Evolutionary conservation across 176 grass and related monocot species (phyloP).

Genomic region (Poa annua): DNA sequence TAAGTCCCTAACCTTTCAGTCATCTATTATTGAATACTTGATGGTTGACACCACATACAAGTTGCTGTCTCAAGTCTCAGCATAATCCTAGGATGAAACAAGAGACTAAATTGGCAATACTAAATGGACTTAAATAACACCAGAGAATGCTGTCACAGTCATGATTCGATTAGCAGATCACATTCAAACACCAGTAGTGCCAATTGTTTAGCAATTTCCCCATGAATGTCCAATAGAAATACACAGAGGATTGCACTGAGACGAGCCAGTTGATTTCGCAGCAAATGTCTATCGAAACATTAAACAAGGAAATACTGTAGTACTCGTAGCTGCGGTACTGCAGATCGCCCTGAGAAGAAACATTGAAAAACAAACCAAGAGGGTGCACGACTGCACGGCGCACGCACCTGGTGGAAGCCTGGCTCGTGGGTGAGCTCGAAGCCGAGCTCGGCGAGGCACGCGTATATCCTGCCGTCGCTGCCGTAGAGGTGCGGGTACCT

Average conservation of each 20-base stretch:
- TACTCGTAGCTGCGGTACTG: too few species aligned
- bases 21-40: background rate
- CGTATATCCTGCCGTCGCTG: slow-evolving; percentile 77
- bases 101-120: background rate
- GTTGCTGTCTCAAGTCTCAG: background rate
- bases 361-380: too few species aligned
- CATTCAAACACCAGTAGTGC: background rate
- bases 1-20: background rate
- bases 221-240: background rate
- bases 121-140: background rate
- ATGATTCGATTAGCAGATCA: background rate
- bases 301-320: background rate
- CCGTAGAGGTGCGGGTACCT: slow-evolving; percentile 94
- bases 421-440: slow-evolving; percentile 86
- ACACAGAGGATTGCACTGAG: background rate
- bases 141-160: background rate
- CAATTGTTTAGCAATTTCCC: background rate
- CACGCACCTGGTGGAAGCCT: slow-evolving; percentile 97
- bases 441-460: slow-evolving; percentile 88
- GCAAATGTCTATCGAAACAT: background rate
- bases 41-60: background rate
- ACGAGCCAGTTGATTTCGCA: background rate
- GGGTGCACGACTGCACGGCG: background rate
- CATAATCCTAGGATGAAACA: slow-evolving; percentile 20
- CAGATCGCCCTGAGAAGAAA: background rate